A percentile compares a stretch with the other conserved stretches of the same genome.
These are phyloP conservation scores for Amphirosellinia nigrospora DNA, from an alignment of 495 filamentous ascomycete genomes.

Conservation along the genomic window DNA sequence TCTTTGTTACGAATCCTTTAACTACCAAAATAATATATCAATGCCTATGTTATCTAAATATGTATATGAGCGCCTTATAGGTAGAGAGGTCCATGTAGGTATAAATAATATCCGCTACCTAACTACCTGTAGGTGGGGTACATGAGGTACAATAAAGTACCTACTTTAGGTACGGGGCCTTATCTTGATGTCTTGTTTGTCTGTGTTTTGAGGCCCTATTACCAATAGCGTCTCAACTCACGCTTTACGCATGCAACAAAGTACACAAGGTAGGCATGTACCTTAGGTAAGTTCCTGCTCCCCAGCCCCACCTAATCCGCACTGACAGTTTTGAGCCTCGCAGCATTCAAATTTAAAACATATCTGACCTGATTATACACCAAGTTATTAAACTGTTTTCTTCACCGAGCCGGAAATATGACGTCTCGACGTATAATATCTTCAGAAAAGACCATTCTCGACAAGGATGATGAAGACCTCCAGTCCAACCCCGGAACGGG, in stretches of 20 bases:
- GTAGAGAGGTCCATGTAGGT: background rate
- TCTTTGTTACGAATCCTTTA: background rate
- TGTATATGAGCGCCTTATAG: no score
- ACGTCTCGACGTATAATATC: conserved; percentile 63
- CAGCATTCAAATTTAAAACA: background rate
- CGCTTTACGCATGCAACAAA: no score
- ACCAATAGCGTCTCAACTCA: background rate
- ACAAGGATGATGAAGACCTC: conserved; percentile 56
- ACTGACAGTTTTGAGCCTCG: background rate
- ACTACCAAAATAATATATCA: background rate
- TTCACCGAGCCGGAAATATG: conserved; percentile 48
- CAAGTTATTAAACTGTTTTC: background rate
- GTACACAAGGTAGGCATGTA: no score
- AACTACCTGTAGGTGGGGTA: no score
- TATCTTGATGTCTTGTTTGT: background rate
- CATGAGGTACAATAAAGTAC: no score
- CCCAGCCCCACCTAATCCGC: conserved; percentile 8
- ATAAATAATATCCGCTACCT: background rate
- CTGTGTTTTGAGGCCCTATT: background rate
- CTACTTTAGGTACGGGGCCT: no score
- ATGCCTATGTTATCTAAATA: no score
- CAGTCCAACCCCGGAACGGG: conserved; percentile 39
- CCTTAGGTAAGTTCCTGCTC: background rate
- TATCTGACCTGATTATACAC: background rate
- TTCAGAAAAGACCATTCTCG: conserved; percentile 58